Percentiles rank a stretch among this genome's conserved stretches.
These are phyloP conservation scores for Neoscytalidium dimidiatum DNA, from an alignment of 2,329 filamentous ascomycete genomes.

Conservation along the genomic window DNA sequence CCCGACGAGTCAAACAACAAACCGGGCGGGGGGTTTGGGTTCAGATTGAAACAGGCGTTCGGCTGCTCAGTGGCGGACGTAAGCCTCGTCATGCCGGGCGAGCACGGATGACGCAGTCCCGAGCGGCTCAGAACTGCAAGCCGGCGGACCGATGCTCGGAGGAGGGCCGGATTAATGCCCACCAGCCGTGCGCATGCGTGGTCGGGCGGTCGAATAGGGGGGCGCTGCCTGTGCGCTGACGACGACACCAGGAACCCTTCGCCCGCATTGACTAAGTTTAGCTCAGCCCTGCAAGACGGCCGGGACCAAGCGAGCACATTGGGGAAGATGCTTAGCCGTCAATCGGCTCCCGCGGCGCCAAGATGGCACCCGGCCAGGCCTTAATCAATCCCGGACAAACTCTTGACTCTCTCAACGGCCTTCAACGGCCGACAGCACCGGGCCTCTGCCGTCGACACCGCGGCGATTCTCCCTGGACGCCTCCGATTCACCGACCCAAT, in stretches of 20 bases:
- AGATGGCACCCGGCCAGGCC: background rate
- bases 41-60: slow-evolving; percentile 1
- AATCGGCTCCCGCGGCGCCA: background rate
- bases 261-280: background rate
- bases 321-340: background rate
- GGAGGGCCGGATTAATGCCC: background rate
- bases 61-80: background rate
- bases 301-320: background rate
- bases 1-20: background rate
- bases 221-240: background rate
- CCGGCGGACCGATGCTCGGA: background rate
- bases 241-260: background rate
- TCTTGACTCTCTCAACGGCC: background rate
- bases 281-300: background rate
- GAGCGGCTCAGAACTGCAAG: background rate
- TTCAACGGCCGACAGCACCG: background rate
- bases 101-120: background rate
- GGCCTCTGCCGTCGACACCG: background rate
- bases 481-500: background rate
- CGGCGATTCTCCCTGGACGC: background rate
- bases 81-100: background rate
- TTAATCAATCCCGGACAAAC: slow-evolving; percentile 2
- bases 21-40: background rate
- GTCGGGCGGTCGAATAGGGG: background rate
- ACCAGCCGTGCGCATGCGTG: background rate